A percentile compares a stretch with the other conserved stretches of the same genome.
Evolutionary conservation across 768 basidiomycete genomes (phyloP).

Genomic region (Collybiopsis confluens): DNA sequence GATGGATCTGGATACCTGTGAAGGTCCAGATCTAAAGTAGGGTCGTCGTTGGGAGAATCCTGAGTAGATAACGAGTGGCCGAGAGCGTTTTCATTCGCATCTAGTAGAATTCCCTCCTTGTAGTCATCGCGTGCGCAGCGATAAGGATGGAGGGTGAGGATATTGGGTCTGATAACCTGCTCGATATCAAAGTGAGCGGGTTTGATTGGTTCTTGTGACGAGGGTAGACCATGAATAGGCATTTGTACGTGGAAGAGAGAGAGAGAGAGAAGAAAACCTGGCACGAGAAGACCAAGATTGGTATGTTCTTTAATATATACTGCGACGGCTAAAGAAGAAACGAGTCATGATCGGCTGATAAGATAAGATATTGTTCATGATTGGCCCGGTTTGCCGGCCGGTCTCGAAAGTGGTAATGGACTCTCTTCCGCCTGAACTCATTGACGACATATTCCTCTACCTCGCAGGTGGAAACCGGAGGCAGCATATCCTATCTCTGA

Average conservation of each 20-base stretch:
- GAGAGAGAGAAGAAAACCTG: not conserved
- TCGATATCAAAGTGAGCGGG: slow-evolving; percentile 86
- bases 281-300: not conserved
- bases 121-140: slow-evolving; percentile 97
- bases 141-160: slow-evolving; percentile 87
- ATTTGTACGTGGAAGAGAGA: slow-evolving; percentile 30
- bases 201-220: slow-evolving; percentile 35
- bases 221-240: slow-evolving; percentile 61
- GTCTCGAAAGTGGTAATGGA: not conserved
- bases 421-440: not conserved
- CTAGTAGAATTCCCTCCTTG: slow-evolving; percentile 83
- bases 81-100: slow-evolving; percentile 96
- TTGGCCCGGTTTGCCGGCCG: not conserved
- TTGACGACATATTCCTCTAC: not conserved
- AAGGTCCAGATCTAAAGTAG: slow-evolving; percentile 47
- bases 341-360: not conserved
- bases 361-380: not conserved
- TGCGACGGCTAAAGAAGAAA: not conserved
- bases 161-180: slow-evolving; percentile 86
- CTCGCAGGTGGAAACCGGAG: not conserved
- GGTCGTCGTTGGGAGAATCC: slow-evolving; percentile 19
- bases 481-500: not conserved
- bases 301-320: not conserved
- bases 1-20: slow-evolving; percentile 95
- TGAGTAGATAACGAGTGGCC: slow-evolving; percentile 72